Evolutionary conservation across 225 moss, liverwort and hornwort genomes (phyloP), one percentile per base, ranked within the genome.

Genomic region (Antitrichia curtipendula): DNA sequence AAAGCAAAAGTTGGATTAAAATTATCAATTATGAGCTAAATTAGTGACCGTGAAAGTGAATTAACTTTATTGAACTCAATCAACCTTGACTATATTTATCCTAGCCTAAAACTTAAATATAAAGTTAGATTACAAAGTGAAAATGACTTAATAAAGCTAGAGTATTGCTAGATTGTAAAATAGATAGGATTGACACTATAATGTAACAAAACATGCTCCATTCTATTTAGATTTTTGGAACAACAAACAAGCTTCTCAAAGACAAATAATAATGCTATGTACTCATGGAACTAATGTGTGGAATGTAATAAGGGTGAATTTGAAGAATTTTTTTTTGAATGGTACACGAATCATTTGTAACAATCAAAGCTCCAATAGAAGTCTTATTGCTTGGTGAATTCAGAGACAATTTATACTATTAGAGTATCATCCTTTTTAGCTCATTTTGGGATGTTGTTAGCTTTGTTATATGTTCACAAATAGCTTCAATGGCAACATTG

Each of bases 171-270:
- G 17, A 38, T 31, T 16, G 6, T 56, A 52, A 56, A 56, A 57
- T 56, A 53, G 11, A 5, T 54, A 25, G 10, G 9, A 22, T 14
- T 23, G 0, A 1, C 0, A 24, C 3, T 24, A 36, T 54, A 23
- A n/a, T 36, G 4, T 77, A 6, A n/a, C 6, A n/a, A 53, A 54
- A 24, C 4, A 54, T 77, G 4, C 4, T 49, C 5, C 4, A 50
- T 75, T 29, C 12, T 13, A 75, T 75, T 50, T 52, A 8, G 50
- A 34, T 8, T 52, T 75, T 52, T 22, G 1, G 8, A 52, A 34
- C 8, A 34, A 22, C 3, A 34, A 75, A 50, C 1, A 75, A 34
- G 5, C 13, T 50, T 4, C 1, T 22, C 0, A 34, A 0, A 34
- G 13, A 34, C 22, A 36, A 36, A 65, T 65, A 65, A 65, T n/a